Conservation (phyloP, 2,329 filamentous ascomycete genomes). For the Clonostachys chloroleuca region DNA sequence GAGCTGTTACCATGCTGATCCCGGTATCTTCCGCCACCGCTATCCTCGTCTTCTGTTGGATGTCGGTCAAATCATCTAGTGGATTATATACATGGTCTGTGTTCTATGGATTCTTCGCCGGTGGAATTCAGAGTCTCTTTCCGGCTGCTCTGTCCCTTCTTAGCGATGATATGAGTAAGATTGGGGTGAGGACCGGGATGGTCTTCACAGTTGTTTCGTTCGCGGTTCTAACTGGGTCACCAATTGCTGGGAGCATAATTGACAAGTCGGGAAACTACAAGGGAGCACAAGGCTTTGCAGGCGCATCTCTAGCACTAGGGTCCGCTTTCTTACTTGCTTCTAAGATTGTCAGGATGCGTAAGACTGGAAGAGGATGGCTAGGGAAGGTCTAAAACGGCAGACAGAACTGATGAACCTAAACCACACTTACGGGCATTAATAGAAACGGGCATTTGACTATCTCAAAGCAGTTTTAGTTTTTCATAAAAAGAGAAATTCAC, state of each 20-base stretch:
- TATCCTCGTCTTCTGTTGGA: conserved; percentile 46
- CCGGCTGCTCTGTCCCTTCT: conserved; percentile 45
- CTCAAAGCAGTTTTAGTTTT: too few species aligned
- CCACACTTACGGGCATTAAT: too few species aligned
- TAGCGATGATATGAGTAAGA: conserved; percentile 46
- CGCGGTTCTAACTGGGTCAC: conserved; percentile 48
- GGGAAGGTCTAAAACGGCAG: too few species aligned
- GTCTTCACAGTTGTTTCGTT: conserved; percentile 52
- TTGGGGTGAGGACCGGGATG: conserved; percentile 56
- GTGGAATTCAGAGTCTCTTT: conserved; percentile 62
- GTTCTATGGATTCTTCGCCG: conserved; percentile 60
- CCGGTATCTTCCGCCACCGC: conserved; percentile 41
- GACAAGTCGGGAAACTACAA: too few species aligned
- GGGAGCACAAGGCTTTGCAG: too few species aligned
- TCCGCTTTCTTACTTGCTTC: too few species aligned
- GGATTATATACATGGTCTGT: conserved; percentile 51
- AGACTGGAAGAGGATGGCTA: too few species aligned
- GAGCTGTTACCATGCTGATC: conserved; percentile 51
- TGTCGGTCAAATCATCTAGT: conserved; percentile 29
- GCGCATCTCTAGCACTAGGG: too few species aligned
- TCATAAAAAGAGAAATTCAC: too few species aligned
- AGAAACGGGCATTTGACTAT: too few species aligned
- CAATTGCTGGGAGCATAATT: conserved; percentile 47
- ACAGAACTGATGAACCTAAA: too few species aligned
- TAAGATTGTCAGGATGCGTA: too few species aligned